These are phyloP conservation scores for Phytophthora nicotianae DNA, from an alignment of 352 stramenopile species.

Conservation along the genomic window DNA sequence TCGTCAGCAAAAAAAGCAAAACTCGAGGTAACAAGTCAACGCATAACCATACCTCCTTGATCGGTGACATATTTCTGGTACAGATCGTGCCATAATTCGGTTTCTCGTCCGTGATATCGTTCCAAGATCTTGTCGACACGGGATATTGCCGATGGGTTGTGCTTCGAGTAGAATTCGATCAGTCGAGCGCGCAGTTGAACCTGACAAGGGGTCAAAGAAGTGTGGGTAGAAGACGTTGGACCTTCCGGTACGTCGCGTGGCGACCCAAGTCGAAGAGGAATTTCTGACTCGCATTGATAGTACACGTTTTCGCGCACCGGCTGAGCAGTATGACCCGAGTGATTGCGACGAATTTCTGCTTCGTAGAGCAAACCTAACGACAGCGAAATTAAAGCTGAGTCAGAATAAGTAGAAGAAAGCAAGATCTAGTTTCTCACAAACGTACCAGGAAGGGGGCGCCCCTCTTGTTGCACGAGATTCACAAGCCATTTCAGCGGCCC, in stretches of 20 bases:
- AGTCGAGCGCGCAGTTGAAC: slow-evolving; percentile 46
- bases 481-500: slow-evolving; percentile 96
- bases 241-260: slow-evolving; percentile 7
- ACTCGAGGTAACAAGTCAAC: not conserved
- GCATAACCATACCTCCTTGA: slow-evolving; percentile 44
- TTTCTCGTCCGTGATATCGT: slow-evolving; percentile 74
- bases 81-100: slow-evolving; percentile 80
- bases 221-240: not conserved
- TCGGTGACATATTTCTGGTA: slow-evolving; percentile 73
- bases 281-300: slow-evolving; percentile 73
- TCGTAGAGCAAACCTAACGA: slow-evolving; percentile 72
- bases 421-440: not conserved
- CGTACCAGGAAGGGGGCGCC: slow-evolving; percentile 87
- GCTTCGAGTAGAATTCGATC: slow-evolving; percentile 66
- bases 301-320: slow-evolving; percentile 54
- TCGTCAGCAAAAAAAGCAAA: slow-evolving; percentile 9
- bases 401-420: not conserved
- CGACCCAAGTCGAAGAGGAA: slow-evolving; percentile 38
- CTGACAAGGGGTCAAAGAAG: slow-evolving; percentile 31
- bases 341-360: slow-evolving; percentile 62
- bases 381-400: slow-evolving; percentile 11
- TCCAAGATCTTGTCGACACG: slow-evolving; percentile 80
- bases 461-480: slow-evolving; percentile 93
- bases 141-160: slow-evolving; percentile 67
- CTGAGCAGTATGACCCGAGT: slow-evolving; percentile 17